A percentile compares a stretch with the other conserved stretches of the same genome.
Conservation (phyloP, 2,329 filamentous ascomycete species). For the Diplodia seriata region DNA sequence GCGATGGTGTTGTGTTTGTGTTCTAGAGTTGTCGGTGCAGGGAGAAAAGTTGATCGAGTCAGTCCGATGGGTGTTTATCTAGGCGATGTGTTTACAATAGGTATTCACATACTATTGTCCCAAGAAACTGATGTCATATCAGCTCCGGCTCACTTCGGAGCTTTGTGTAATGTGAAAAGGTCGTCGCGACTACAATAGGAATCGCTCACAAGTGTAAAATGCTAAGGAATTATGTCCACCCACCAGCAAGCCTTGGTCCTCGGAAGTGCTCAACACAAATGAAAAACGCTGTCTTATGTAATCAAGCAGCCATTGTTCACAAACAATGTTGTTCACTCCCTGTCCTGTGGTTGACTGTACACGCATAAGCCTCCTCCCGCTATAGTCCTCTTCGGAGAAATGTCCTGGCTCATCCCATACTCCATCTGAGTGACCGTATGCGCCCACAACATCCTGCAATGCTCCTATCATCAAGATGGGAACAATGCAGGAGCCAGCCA, state of each 20-base stretch:
- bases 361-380: no score
- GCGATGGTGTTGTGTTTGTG: not conserved
- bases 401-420: no score
- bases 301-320: not conserved
- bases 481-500: no score
- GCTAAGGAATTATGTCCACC: not conserved
- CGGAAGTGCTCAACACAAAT: not conserved
- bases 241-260: no score
- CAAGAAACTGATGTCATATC: not conserved
- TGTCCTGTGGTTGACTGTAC: not conserved
- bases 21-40: not conserved
- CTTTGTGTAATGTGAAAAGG: not conserved
- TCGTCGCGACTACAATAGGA: not conserved
- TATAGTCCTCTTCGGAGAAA: no score
- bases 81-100: not conserved
- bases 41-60: not conserved
- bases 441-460: no score
- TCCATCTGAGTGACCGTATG: no score
- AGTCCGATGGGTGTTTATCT: not conserved
- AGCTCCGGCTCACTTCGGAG: no score
- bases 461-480: no score
- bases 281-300: no score
- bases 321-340: not conserved
- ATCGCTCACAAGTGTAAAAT: not conserved
- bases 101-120: not conserved